phyloP scores from a whole-genome alignment of 1,284 basidiomycete species.

The Pyrrhoderma noxium region DNA sequence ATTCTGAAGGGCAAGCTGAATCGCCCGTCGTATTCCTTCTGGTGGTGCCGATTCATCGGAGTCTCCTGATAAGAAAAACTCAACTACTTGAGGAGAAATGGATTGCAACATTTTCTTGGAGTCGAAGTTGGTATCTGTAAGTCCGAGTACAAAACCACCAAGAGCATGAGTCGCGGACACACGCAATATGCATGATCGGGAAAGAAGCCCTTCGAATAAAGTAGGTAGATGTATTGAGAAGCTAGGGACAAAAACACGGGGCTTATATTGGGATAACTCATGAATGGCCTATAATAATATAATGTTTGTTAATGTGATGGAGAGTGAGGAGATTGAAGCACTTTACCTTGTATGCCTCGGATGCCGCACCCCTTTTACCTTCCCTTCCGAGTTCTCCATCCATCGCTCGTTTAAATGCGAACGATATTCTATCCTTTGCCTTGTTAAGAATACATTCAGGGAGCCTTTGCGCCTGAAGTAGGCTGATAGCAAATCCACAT shows the following conservation, averaged over 20 bases:
- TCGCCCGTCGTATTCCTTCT: constrained; percentile 46
- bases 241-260: constrained; percentile 53
- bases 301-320: constrained; percentile 11
- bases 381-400: constrained; percentile 78
- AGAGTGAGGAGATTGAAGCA: constrained; percentile 17
- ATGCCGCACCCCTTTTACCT: constrained; percentile 72
- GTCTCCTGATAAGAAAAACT: constrained; percentile 11
- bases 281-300: constrained; percentile 51
- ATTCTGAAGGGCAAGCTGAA: constrained; percentile 51
- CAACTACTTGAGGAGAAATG: constrained; percentile 10
- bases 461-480: constrained; percentile 62
- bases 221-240: constrained; percentile 55
- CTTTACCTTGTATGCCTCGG: constrained; percentile 65
- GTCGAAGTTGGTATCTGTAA: constrained; percentile 19
- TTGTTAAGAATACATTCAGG: constrained; percentile 51
- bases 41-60: constrained; percentile 22
- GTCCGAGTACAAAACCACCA: constrained; percentile 54
- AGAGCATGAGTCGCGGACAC: constrained; percentile 66
- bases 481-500: constrained; percentile 64
- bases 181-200: constrained; percentile 52
- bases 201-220: constrained; percentile 54
- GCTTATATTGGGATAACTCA: constrained; percentile 56
- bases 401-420: constrained; percentile 64
- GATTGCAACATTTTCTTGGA: constrained; percentile 2
- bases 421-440: constrained; percentile 55